Evolutionary conservation across 352 stramenopile genomes (phyloP), one percentile per base, ranked within the genome.

Genomic region (Globisporangium emineosum): DNA sequence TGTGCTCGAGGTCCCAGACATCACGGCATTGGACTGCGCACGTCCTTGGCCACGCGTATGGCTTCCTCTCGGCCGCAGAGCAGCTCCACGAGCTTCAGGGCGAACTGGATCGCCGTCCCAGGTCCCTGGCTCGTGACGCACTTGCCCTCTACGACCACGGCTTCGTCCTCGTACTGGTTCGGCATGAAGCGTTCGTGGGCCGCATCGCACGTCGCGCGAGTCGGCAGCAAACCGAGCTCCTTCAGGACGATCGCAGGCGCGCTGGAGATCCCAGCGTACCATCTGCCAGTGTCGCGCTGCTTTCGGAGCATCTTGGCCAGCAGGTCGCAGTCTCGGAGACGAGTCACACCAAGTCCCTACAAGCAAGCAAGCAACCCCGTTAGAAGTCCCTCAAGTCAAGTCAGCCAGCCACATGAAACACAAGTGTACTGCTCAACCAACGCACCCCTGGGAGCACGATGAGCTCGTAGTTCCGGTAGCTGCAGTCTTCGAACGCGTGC

Each of bases 371-470:
- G 4, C 21, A 42, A 52, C 23, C 63, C 4, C 3, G 25, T 10
- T 51, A 19, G 42, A 51, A 10, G 60, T n/a, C 25, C 27, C 53
- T 29, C 7, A 3, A 60, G 42, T 60, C 21, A 55, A 30, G 9
- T 42, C 17, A 56, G 43, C 19, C 17, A 56, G 43, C 19, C 50
- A 7, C 4, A 64, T 10, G 3, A 25, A n/a, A 8, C 57, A 15
- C 12, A 32, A 62, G 37, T 1, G 21, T 6, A 17, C 25, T 17
- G 2, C n/a, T n/a, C 3, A 54, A 40, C 0, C 40, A 3, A 68
- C 70, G 23, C 67, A 91, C 84, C 47, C 84, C 84, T 32, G 85
- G 85, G 17, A 94, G 52, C 32, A 89, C 83, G 23, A 94, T 87
- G 27, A 94, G 59, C 29, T 91, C 83, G 63, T 78, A 92, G 37